Percentiles rank a stretch among this genome's conserved stretches.
Evolutionary conservation across 1,284 basidiomycete genomes (phyloP).

Genomic region (Amylostereum areolatum): DNA sequence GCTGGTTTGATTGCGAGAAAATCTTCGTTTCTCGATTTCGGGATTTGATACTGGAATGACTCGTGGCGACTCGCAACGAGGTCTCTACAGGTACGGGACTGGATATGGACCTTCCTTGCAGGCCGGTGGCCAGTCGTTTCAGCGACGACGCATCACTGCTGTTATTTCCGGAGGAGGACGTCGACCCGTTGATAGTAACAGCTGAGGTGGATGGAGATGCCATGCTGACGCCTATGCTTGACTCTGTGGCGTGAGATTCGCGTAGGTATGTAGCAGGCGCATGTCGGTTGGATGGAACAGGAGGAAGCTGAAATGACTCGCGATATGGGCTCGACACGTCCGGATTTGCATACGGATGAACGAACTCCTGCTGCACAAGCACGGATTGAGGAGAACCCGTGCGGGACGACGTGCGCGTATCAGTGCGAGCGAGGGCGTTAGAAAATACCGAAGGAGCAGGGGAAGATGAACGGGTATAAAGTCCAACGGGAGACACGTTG

Average conservation of each 20-base stretch:
- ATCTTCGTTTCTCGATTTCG: slow-evolving; percentile 28
- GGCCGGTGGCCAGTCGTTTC: slow-evolving; percentile 8
- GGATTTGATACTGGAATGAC: slow-evolving; percentile 5
- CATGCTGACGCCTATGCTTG: no score
- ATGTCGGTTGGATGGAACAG: slow-evolving; percentile 2
- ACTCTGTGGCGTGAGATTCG: no score
- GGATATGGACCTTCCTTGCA: slow-evolving; percentile 24
- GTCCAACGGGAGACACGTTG: slow-evolving; percentile 17
- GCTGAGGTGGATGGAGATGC: slow-evolving; percentile 28
- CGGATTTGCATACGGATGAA: slow-evolving; percentile 75
- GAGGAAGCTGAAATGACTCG: slow-evolving; percentile 3
- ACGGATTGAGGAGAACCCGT: slow-evolving; percentile 9
- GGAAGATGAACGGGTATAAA: slow-evolving; percentile 15
- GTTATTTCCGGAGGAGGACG: slow-evolving; percentile 27
- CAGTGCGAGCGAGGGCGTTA: slow-evolving; percentile 6
- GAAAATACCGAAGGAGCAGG: slow-evolving; percentile 14
- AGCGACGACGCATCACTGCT: slow-evolving; percentile 5
- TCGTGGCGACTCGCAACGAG: slow-evolving; percentile 12
- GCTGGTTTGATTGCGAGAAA: slow-evolving; percentile 22
- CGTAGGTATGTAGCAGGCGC: background rate
- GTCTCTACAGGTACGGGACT: slow-evolving; percentile 24
- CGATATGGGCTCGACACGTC: slow-evolving; percentile 32
- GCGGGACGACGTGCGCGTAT: slow-evolving; percentile 10
- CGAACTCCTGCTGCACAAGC: slow-evolving; percentile 19
- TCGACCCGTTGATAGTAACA: slow-evolving; percentile 36